phyloP scores from a whole-genome alignment of 2,329 filamentous ascomycete genomes.

The Trichoderma arundinaceum region DNA sequence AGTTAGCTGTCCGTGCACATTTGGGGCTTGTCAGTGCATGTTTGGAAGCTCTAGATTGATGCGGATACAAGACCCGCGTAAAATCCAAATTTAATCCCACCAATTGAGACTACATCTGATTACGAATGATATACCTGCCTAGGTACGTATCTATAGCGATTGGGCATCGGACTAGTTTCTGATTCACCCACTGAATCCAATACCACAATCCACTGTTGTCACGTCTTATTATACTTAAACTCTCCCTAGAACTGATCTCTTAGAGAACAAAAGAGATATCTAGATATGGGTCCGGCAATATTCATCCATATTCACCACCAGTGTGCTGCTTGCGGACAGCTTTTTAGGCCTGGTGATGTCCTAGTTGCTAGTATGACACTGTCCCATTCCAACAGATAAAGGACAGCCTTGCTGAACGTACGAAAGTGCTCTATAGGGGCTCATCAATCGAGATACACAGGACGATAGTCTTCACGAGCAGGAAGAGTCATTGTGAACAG shows the following conservation, averaged over 20 bases:
- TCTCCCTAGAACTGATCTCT: too few species aligned
- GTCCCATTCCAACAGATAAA: not conserved
- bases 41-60: not conserved
- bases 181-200: not conserved
- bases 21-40: not conserved
- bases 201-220: too few species aligned
- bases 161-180: not conserved
- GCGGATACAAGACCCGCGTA: too few species aligned
- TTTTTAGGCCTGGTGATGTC: slow-evolving; percentile 4
- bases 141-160: too few species aligned
- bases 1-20: not conserved
- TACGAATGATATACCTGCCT: too few species aligned
- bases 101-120: not conserved
- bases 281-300: not conserved
- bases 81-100: not conserved
- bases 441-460: not conserved
- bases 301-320: not conserved
- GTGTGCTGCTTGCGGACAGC: slow-evolving; percentile 20
- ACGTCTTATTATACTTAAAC: too few species aligned
- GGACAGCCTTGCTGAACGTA: not conserved
- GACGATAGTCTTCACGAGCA: not conserved
- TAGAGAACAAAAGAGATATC: not conserved
- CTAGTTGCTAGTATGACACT: slow-evolving; percentile 1
- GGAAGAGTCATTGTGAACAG: not conserved
- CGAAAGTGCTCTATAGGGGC: not conserved